These are phyloP conservation scores for Canavalia ensiformis DNA, from an alignment of 306 rosid genomes.

Conservation along the genomic window DNA sequence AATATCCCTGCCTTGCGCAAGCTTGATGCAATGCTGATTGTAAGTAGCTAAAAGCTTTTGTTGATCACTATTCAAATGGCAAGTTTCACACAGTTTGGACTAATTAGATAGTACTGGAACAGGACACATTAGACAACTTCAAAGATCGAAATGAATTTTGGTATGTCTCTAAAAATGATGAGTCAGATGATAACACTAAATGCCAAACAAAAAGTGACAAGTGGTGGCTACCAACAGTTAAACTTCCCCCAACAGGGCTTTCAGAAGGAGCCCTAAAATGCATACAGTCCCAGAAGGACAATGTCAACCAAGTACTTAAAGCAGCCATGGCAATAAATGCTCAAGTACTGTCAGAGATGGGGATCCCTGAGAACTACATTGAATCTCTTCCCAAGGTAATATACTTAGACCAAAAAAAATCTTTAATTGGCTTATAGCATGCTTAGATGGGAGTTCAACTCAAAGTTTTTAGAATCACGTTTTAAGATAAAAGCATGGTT, in stretches of 20 bases:
- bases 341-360: constrained; percentile 84
- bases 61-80: constrained; percentile 23
- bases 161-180: constrained; percentile 69
- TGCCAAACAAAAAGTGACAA: constrained; percentile 71
- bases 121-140: constrained; percentile 79
- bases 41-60: constrained; percentile 53
- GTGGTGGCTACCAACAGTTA: constrained; percentile 92
- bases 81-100: constrained; percentile 27
- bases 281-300: constrained; percentile 73
- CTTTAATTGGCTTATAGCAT: neutral
- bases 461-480: too few species aligned
- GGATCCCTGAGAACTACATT: constrained; percentile 82
- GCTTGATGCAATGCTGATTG: constrained; percentile 90
- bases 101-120: constrained; percentile 47
- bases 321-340: constrained; percentile 99
- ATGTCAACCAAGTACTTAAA: constrained; percentile 81
- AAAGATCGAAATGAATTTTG: constrained; percentile 77
- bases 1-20: constrained; percentile 86
- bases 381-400: constrained; percentile 91
- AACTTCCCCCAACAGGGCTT: constrained; percentile 74
- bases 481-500: too few species aligned
- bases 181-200: constrained; percentile 50
- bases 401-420: neutral
- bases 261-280: constrained; percentile 75
- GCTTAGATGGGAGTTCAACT: too few species aligned